A percentile compares a stretch with the other conserved stretches of the same genome.
phyloP scores from a whole-genome alignment of 202 grass and related monocot species.

The Digitaria exilis region DNA sequence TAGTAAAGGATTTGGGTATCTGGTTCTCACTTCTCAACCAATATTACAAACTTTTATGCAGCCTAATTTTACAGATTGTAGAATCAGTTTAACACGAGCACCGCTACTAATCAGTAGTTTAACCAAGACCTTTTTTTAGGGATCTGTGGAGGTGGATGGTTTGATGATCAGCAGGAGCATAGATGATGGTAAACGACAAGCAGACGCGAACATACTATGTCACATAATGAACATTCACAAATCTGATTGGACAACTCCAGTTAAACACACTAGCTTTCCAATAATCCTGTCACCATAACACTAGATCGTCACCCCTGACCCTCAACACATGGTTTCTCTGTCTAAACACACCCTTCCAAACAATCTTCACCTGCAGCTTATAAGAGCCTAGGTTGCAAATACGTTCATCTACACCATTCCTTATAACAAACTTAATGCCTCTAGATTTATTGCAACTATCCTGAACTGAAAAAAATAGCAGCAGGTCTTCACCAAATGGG shows the following conservation, averaged over 20 bases:
- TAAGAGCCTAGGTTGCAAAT: neutral
- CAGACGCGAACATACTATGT: too few species aligned
- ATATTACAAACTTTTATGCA: too few species aligned
- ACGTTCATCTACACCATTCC: neutral
- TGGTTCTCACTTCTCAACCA: neutral
- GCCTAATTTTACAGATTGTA: neutral
- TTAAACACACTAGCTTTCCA: too few species aligned
- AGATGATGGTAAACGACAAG: too few species aligned
- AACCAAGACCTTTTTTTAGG: too few species aligned
- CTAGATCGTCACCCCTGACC: neutral
- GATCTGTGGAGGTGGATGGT: too few species aligned
- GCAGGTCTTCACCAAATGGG: neutral
- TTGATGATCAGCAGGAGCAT: too few species aligned
- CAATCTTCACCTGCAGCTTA: conserved; percentile 9
- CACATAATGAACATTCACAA: too few species aligned
- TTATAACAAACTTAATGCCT: neutral
- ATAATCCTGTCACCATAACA: neutral
- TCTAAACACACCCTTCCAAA: conserved; percentile 12
- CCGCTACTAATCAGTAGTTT: too few species aligned
- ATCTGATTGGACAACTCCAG: too few species aligned
- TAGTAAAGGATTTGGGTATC: neutral
- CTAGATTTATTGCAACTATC: neutral
- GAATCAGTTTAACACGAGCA: too few species aligned
- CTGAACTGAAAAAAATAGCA: neutral
- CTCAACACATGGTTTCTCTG: neutral